These are phyloP conservation scores for Botrytis deweyae DNA, from an alignment of 2,329 filamentous ascomycete species.

Conservation along the genomic window DNA sequence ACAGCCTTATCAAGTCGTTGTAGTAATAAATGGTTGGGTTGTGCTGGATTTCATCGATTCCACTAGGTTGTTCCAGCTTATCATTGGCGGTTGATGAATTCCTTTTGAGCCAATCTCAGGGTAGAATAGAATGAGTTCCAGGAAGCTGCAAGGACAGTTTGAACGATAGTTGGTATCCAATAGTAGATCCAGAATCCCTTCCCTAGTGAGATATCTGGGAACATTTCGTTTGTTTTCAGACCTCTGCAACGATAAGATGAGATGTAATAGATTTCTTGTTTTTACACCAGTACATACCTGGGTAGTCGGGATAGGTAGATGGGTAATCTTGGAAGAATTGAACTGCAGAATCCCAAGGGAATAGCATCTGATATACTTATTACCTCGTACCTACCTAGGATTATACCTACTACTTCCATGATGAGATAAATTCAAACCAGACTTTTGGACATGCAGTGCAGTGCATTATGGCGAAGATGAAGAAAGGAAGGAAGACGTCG, in stretches of 20 bases:
- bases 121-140: background rate
- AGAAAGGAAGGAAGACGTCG: background rate
- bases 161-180: slow-evolving; percentile 24
- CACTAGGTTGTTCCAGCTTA: slow-evolving; percentile 14
- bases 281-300: background rate
- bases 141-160: slow-evolving; percentile 23
- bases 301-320: background rate
- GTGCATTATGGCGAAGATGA: background rate
- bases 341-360: background rate
- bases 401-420: background rate
- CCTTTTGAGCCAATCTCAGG: slow-evolving; percentile 24
- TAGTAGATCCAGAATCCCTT: slow-evolving; percentile 19
- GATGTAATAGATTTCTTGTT: background rate
- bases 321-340: background rate
- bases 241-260: background rate
- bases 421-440: background rate
- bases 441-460: background rate
- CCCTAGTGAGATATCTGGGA: slow-evolving; percentile 16
- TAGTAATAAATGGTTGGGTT: slow-evolving; percentile 28
- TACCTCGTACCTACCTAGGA: too few species aligned
- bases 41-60: background rate
- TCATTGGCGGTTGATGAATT: slow-evolving; percentile 25
- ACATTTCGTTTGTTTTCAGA: too few species aligned
- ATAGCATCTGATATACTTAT: background rate
- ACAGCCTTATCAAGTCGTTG: slow-evolving; percentile 30